phyloP scores from a whole-genome alignment of 2,329 filamentous ascomycete genomes.

The Cryoendolithus antarcticus region DNA sequence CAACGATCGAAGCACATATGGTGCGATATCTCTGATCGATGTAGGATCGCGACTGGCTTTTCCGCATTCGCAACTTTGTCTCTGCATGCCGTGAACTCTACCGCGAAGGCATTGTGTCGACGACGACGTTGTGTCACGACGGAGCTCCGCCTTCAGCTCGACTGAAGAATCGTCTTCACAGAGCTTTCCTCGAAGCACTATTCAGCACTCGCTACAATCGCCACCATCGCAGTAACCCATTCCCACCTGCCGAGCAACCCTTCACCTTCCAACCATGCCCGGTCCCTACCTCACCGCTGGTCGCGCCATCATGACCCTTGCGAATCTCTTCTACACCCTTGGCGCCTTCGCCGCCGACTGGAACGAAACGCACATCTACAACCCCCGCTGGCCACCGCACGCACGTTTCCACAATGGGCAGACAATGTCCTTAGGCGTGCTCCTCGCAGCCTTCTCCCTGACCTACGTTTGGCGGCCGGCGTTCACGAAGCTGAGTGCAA shows the following conservation, averaged over 20 bases:
- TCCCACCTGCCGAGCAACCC: background rate
- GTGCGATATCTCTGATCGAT: no score
- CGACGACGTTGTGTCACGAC: no score
- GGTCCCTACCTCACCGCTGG: conserved; percentile 13
- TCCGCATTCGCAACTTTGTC: no score
- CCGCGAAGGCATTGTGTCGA: no score
- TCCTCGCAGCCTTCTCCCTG: conserved; percentile 26
- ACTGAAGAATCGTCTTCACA: no score
- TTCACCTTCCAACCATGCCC: background rate
- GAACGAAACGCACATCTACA: conserved; percentile 34
- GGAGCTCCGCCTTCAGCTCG: no score
- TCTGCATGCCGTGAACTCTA: no score
- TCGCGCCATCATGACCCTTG: conserved; percentile 19
- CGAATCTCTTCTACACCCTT: conserved; percentile 20
- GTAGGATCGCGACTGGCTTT: no score
- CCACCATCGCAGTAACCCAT: background rate
- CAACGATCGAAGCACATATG: no score
- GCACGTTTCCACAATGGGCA: conserved; percentile 43
- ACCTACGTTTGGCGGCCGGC: conserved; percentile 25
- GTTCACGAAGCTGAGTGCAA: background rate
- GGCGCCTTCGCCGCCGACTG: conserved; percentile 26
- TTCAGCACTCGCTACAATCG: no score
- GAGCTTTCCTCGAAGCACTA: no score
- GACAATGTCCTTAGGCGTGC: conserved; percentile 36
- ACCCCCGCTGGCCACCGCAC: conserved; percentile 39